Evolutionary conservation across 257 asterid species (phyloP).

Genomic region (Anisodus acutangulus): DNA sequence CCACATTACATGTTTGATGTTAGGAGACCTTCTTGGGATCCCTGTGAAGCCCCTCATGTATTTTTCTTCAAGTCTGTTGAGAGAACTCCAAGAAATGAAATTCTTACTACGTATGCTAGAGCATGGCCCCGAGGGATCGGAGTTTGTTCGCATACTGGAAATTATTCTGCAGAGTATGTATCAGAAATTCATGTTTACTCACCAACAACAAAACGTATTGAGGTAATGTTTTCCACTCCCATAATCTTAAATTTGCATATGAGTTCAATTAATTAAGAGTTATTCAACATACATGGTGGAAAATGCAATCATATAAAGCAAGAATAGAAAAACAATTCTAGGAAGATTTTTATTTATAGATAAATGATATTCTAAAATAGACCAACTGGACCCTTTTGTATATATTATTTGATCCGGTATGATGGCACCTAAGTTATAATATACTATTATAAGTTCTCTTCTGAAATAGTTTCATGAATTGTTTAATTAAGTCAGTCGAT

Average conservation of each 20-base stretch:
- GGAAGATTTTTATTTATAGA: not conserved
- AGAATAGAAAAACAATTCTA: not conserved
- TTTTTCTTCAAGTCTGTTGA: constrained; percentile 50
- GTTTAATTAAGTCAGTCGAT: not conserved
- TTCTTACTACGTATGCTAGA: constrained; percentile 41
- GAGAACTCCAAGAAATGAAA: not conserved
- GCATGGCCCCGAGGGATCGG: constrained; percentile 42
- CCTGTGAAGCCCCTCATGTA: constrained; percentile 59
- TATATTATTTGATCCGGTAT: not conserved
- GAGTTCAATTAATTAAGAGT: not conserved
- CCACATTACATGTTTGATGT: constrained; percentile 54
- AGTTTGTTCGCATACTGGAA: constrained; percentile 30
- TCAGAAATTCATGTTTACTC: constrained; percentile 34
- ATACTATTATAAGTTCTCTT: not conserved
- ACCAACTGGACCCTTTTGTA: not conserved
- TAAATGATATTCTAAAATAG: not conserved
- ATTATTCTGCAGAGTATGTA: constrained; percentile 38
- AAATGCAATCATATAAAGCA: not conserved
- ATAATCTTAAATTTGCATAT: no score
- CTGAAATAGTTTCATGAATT: not conserved
- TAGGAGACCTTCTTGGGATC: constrained; percentile 43
- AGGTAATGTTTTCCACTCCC: constrained; percentile 27
- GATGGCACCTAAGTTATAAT: not conserved
- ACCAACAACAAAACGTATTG: constrained; percentile 25
- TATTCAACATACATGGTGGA: not conserved